Conservation (phyloP, 176 grass and related monocot species). For the Bonia amplexicaulis region DNA sequence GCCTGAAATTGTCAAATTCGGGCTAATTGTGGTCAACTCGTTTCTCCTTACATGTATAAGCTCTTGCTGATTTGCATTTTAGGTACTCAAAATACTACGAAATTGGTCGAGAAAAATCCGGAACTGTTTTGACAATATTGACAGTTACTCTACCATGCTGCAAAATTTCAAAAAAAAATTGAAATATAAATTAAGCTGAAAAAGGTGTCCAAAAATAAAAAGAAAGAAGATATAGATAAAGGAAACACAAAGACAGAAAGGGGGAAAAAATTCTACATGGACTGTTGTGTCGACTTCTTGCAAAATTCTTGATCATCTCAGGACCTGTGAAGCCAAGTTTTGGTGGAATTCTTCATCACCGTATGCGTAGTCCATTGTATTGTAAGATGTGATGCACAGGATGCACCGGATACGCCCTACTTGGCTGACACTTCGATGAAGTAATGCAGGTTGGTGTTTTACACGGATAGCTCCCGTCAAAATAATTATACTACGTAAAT, state of each 20-base stretch:
- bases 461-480: neutral
- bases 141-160: no score
- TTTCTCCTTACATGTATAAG: neutral
- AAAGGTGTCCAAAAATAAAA: neutral
- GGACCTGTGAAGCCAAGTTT: neutral
- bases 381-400: no score
- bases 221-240: neutral
- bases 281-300: neutral
- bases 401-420: neutral
- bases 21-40: neutral
- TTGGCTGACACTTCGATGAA: neutral
- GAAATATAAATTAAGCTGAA: neutral
- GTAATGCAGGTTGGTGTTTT: neutral
- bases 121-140: neutral
- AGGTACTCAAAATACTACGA: neutral
- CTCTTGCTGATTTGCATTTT: neutral
- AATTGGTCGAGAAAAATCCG: neutral
- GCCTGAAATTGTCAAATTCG: neutral
- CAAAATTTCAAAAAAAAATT: neutral
- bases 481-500: neutral
- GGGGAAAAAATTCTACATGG: neutral
- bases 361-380: neutral
- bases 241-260: neutral
- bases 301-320: no score
- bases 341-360: neutral